Percentiles rank a stretch among this genome's conserved stretches.
phyloP scores from a whole-genome alignment of 176 grass and related monocot species.

The Juncus effusus region DNA sequence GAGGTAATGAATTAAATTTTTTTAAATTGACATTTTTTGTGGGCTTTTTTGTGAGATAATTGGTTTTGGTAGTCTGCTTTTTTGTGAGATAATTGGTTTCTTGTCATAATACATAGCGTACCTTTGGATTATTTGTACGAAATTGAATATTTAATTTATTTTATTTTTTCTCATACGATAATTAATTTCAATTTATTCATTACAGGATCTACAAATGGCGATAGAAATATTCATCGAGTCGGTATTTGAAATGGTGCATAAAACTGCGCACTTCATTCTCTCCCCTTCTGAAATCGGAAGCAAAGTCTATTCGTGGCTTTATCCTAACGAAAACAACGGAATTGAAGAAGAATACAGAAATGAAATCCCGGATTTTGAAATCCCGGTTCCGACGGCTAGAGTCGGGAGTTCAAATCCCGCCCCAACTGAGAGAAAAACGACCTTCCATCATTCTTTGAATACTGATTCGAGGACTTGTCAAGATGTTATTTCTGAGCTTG shows the following conservation, averaged over 20 bases:
- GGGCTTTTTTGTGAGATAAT: no score
- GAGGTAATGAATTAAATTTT: slow-evolving; percentile 46
- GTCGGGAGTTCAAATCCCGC: slow-evolving; percentile 63
- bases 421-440: slow-evolving; percentile 52
- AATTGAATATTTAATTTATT: no score
- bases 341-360: slow-evolving; percentile 23
- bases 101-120: no score
- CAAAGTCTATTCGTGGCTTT: slow-evolving; percentile 63
- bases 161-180: no score
- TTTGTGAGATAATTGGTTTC: no score
- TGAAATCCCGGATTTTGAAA: slow-evolving; percentile 19
- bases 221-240: slow-evolving; percentile 98
- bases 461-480: slow-evolving; percentile 90
- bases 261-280: slow-evolving; percentile 74
- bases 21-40: no score
- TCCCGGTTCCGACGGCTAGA: slow-evolving; percentile 51
- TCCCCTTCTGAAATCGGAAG: slow-evolving; percentile 78
- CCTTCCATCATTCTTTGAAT: slow-evolving; percentile 74
- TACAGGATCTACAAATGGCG: slow-evolving; percentile 85
- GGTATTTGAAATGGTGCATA: slow-evolving; percentile 72
- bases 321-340: slow-evolving; percentile 24
- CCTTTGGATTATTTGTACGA: no score
- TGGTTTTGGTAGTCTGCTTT: no score
- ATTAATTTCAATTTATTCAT: background rate
- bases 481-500: slow-evolving; percentile 96